Base-by-base conservation (phyloP, 2,329 filamentous ascomycete species). In the Pseudogymnoascus sp. region DNA sequence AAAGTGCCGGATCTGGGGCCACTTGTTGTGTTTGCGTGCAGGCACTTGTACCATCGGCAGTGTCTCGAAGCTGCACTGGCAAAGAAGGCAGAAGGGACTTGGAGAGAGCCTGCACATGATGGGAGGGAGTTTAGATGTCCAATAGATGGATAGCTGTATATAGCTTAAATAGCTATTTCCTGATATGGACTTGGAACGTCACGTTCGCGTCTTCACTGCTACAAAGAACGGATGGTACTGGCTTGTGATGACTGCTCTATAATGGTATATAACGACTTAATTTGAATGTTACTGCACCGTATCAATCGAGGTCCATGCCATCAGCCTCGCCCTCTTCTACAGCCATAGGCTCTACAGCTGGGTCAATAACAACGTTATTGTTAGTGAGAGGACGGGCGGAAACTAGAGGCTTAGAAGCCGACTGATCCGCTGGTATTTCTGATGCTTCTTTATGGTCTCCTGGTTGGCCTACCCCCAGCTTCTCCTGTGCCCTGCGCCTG, bases 11-110 rank as follows among this genome's bases (percentile, higher is more conserved):
- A 82, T n/a, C 79, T 88, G 16, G 88, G 86, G 7, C 81, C 85
- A 46, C 73, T 90, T 61, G 84, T 90, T 8, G 82, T 90, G 59
- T 76, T 90, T 69, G 87, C 87, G 21, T 90, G 88, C 72, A 80
- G 87, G 63, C 88, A 90, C 73, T 84, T 89, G 16, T 89, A 88
- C 69, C 88, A 90, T 75, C 81, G 86, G 72, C 79, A 77, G 25
- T 92, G 88, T 71, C 77, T 90, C 40, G 89, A 93, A 71, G 81
- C 84, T 64, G 74, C 88, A 67, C 84, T 85, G 68, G 81, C 80
- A 36, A 78, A 82, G 65, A 78, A 79, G 74, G 62, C 50, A 77
- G 75, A 76, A 66, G 81, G 79, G 70, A 56, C 50, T 12, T 84
- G 83, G 71, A 78, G 76, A 68, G 85, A 83, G 71, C 83, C 83